Evolutionary conservation across 2,329 filamentous ascomycete species (phyloP).

Genomic region (Fusarium graminum): DNA sequence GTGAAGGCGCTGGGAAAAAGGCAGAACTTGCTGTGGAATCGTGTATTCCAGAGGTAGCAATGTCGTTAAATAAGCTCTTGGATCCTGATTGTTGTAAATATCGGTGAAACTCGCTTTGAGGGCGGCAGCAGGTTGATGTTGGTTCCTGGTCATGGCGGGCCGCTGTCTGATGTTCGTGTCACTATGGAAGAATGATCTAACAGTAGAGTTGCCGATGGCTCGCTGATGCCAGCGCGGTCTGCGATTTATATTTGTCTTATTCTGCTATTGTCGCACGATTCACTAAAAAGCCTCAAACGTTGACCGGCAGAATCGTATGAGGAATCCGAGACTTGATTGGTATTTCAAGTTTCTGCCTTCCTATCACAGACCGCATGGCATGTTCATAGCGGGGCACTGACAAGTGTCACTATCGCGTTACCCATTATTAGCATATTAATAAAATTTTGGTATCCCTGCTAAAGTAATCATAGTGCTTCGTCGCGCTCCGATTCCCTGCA

Average conservation of each 20-base stretch:
- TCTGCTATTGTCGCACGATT: no score
- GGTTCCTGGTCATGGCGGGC: not conserved
- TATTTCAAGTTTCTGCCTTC: not conserved
- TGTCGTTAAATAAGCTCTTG: not conserved
- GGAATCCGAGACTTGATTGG: not conserved
- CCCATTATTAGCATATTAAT: no score
- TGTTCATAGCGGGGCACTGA: not conserved
- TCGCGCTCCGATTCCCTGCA: no score
- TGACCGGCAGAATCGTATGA: fast-evolving
- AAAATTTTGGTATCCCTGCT: no score
- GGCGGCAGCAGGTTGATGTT: not conserved
- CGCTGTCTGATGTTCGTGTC: not conserved
- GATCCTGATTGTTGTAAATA: not conserved
- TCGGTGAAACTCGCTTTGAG: not conserved
- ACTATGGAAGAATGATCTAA: not conserved
- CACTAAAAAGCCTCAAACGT: not conserved
- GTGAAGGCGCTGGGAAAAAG: not conserved
- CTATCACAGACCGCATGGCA: not conserved
- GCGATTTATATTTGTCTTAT: no score
- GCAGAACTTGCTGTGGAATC: not conserved
- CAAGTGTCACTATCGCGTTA: not conserved
- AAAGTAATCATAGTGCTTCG: no score
- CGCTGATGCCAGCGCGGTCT: no score
- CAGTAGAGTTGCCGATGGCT: no score
- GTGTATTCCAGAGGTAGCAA: not conserved